These are phyloP conservation scores for Mangifera indica DNA, from an alignment of 345 rosid genomes.

Conservation along the genomic window DNA sequence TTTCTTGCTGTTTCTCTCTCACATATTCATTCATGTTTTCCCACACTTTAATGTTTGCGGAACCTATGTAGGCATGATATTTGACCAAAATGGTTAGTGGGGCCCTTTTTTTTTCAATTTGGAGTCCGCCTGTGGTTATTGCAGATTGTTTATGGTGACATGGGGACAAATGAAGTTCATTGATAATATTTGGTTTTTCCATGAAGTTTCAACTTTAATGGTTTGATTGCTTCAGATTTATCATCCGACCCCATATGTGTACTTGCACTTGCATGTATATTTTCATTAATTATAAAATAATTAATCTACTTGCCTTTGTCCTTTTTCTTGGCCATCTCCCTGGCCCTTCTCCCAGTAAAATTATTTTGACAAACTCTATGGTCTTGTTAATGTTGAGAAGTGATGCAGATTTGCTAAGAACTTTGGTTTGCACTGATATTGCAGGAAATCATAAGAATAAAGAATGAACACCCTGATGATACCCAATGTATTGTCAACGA, in stretches of 20 bases:
- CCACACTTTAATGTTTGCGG: neutral
- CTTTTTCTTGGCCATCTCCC: neutral
- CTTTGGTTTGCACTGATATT: constrained; percentile 26
- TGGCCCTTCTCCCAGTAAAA: neutral
- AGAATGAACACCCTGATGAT: constrained; percentile 94
- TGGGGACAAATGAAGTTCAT: constrained; percentile 9
- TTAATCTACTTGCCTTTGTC: neutral
- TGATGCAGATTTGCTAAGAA: constrained; percentile 7
- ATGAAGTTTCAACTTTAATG: neutral
- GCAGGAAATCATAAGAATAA: constrained; percentile 92
- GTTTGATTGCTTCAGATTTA: neutral
- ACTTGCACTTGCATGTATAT: constrained; percentile 3
- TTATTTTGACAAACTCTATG: neutral
- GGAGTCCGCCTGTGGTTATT: neutral
- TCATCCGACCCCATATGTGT: neutral
- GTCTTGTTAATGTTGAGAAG: constrained; percentile 5
- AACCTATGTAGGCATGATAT: neutral
- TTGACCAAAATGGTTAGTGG: neutral
- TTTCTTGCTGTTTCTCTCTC: too few species aligned
- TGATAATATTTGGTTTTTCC: constrained; percentile 7
- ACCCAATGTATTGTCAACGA: constrained; percentile 81
- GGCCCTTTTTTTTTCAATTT: constrained; percentile 8
- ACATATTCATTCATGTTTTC: too few species aligned
- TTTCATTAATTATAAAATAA: neutral
- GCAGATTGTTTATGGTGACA: neutral